Evolutionary conservation across 78 protist genomes (phyloP), one percentile per base, ranked within the genome.

Genomic region (Anaeramoeba flamelloides): DNA sequence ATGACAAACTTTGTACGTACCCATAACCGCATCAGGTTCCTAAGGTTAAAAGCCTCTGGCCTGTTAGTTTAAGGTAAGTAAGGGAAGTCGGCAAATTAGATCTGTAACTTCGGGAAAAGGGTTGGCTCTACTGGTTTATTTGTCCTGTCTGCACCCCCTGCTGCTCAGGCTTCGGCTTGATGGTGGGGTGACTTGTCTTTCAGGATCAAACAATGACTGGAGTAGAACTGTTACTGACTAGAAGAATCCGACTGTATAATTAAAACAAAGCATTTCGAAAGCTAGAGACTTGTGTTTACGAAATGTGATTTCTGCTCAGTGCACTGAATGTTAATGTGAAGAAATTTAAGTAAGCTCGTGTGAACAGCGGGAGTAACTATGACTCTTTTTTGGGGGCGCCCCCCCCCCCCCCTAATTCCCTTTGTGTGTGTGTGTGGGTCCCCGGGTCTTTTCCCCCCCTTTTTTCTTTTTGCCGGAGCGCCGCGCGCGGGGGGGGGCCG

Each of bases 291-390:
- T 64, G 85, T 76, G 75, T 85, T 81, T 85, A 89, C 94, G 82
- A 81, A 85, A 82, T 80, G 93, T 91, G 94, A 90, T 87, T 91
- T 90, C 94, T 90, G 92, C 92, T 89, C 92, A 86, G 92, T 90
- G 92, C 92, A 88, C 90, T 84, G 93, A 90, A 88, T 90, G 93
- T 90, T 88, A 87, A 89, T 37, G 91, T 90, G 92, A 85, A 84
- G 95, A 89, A 79, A 92, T 91, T 89, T 92, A 91, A 90, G 89
- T 91, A 89, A 90, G 94, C 94, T 88, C 94, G 91, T 92, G 93
- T 89, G 80, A 89, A 89, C 93, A 90, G 94, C 92, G 93, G 91
- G 93, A 91, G 94, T 91, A 91, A 90, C 93, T 90, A 90, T 91
- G 92, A 90, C 94, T 91, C 93, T 91, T 92, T 91, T 90, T 88